Evolutionary conservation across 2,329 filamentous ascomycete genomes (phyloP).

Genomic region (Venturia asperata): DNA sequence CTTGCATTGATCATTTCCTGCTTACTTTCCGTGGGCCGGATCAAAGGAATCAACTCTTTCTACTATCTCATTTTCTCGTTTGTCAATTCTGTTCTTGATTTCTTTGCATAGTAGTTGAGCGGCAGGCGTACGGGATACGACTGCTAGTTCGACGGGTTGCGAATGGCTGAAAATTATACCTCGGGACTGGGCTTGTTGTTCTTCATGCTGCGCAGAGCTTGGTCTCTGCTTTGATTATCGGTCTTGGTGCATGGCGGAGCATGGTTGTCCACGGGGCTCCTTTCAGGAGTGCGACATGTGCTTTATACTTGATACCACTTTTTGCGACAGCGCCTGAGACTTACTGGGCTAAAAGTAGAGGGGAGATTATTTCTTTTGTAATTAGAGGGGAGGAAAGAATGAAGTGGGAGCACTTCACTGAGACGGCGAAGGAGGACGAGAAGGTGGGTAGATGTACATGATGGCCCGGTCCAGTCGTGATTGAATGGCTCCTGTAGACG

Average conservation of each 20-base stretch:
- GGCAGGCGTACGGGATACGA: constrained; percentile 10
- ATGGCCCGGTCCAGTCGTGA: neutral
- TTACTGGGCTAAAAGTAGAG: neutral
- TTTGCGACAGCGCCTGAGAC: neutral
- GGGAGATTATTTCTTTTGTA: constrained; percentile 1
- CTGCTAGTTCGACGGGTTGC: neutral
- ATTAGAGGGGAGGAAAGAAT: neutral
- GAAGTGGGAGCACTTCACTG: neutral
- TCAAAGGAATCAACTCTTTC: neutral
- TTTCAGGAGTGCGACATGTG: neutral
- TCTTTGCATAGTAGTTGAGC: constrained; percentile 7
- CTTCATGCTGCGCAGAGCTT: neutral
- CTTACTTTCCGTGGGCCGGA: neutral
- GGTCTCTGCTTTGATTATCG: neutral
- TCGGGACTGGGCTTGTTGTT: neutral
- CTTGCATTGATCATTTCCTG: neutral
- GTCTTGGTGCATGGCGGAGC: neutral
- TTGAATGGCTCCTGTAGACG: too few species aligned
- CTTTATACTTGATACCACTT: constrained; percentile 14
- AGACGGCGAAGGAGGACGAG: neutral
- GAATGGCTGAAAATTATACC: neutral
- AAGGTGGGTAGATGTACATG: neutral
- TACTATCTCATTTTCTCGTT: neutral
- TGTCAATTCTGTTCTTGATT: constrained; percentile 1
- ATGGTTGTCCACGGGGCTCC: neutral